Percentiles rank a stretch among this genome's conserved stretches.
phyloP scores from a whole-genome alignment of 352 stramenopile genomes.

The Pythium phragmiticola region DNA sequence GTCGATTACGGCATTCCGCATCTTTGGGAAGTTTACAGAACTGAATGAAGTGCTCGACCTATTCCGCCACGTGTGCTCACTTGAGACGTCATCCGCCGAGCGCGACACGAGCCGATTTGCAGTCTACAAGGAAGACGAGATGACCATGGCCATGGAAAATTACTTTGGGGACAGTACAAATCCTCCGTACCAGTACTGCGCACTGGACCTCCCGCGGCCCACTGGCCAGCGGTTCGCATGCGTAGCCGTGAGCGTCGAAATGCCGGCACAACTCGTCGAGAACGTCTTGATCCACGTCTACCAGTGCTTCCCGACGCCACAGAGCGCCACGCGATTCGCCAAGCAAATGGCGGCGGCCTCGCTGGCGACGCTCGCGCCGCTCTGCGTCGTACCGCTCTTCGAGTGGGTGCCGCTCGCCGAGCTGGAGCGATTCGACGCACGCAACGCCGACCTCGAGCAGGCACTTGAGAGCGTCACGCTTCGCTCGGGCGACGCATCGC shows the following conservation, averaged over 20 bases:
- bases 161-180: slow-evolving; percentile 28
- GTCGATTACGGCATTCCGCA: slow-evolving; percentile 44
- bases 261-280: slow-evolving; percentile 36
- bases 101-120: slow-evolving; percentile 58
- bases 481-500: slow-evolving; percentile 15
- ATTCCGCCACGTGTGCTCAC: slow-evolving; percentile 63
- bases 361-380: slow-evolving; percentile 33
- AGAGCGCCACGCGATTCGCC: slow-evolving; percentile 76
- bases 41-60: slow-evolving; percentile 56
- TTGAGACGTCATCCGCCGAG: slow-evolving; percentile 38
- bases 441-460: slow-evolving; percentile 58
- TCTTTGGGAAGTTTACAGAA: slow-evolving; percentile 74
- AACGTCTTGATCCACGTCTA: slow-evolving; percentile 71
- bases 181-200: slow-evolving; percentile 42
- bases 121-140: slow-evolving; percentile 83
- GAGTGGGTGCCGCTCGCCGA: slow-evolving; percentile 72
- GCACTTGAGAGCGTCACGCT: slow-evolving; percentile 52
- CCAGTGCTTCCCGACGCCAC: slow-evolving; percentile 75
- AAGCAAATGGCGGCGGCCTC: slow-evolving; percentile 49
- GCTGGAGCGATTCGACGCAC: slow-evolving; percentile 70
- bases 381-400: slow-evolving; percentile 78
- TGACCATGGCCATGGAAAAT: slow-evolving; percentile 78
- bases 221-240: slow-evolving; percentile 78
- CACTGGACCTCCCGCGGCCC: slow-evolving; percentile 41
- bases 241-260: slow-evolving; percentile 48